Base-by-base conservation (phyloP, 75 land plant genomes). In the Ceratopteris richardii region DNA sequence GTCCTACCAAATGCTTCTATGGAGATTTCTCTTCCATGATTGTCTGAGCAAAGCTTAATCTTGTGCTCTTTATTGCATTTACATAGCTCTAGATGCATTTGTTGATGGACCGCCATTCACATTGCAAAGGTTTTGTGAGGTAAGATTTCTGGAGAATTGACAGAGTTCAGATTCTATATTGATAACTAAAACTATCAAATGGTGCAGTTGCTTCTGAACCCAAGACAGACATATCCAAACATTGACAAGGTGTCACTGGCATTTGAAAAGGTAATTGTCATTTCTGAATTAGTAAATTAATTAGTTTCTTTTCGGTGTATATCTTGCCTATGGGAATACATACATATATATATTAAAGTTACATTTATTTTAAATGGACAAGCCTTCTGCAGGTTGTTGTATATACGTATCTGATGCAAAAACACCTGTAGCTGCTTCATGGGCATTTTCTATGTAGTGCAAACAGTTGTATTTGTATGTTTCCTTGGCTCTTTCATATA, bases 61-160 rank as follows among this genome's bases (percentile, higher is more conserved):
- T 1, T 48, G 33, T 13, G 27, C 33, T 53, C 39, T 54, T 23
- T 51, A 28, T n/a, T 55, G n/a, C n/a, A n/a, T 19, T 51, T 22
- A 58, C 69, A 36, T 88, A 88, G 94, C 64, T 37, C 78, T 90
- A 62, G 64, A 64, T 41, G 55, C 65, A 37, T 90, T 90, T 59
- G 55, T 56, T 48, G 90, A 86, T 27, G 96, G 90, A 36, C 87
- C 96, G 60, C 96, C 96, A 27, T 90, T 90, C 67, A 90, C 96
- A 41, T 52, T 90, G 48, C 96, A 90, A 62, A 77, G 96, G 44
- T 62, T 90, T 24, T 90, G 96, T 74, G 96, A 90, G 90, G 90
- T 88, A 19, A 75, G 23, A 47, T 39, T 30, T 31, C 54, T 25
- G 9, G 37, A 33, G 3, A 9, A 33, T 9, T 33, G 37, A 9